phyloP scores from a whole-genome alignment of 2,329 filamentous ascomycete genomes.

The Fusarium solani-melongenae region DNA sequence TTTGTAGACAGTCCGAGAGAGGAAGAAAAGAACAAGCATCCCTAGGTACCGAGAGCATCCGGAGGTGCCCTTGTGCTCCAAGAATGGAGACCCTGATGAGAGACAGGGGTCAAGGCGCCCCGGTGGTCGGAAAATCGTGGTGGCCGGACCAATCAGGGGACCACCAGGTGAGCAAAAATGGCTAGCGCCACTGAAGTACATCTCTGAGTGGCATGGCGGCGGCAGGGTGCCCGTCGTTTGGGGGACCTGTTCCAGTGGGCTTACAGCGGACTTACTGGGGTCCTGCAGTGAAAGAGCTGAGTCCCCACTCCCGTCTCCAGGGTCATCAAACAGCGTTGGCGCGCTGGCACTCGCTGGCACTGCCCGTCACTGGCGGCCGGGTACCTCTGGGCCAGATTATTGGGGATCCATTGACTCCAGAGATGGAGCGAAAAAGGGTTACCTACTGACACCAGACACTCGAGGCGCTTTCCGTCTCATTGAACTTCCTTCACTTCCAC shows the following conservation, averaged over 20 bases:
- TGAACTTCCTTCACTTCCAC: conserved; percentile 35
- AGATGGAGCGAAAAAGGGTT: conserved; percentile 40
- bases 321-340: conserved; percentile 21
- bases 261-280: conserved; percentile 18
- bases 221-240: not conserved
- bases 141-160: conserved; percentile 43
- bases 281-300: conserved; percentile 3
- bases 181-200: conserved; percentile 26
- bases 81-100: not conserved
- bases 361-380: conserved; percentile 2
- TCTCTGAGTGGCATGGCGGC: conserved; percentile 31
- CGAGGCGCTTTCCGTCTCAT: conserved; percentile 43
- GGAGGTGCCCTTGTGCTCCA: conserved; percentile 35
- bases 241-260: conserved; percentile 4
- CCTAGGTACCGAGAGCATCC: conserved; percentile 31
- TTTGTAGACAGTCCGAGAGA: not conserved
- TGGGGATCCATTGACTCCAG: conserved; percentile 19
- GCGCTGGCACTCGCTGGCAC: conserved; percentile 18
- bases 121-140: conserved; percentile 46
- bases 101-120: conserved; percentile 28
- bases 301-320: not conserved
- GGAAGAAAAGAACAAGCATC: conserved; percentile 13
- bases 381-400: not conserved
- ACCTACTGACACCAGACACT: conserved; percentile 19
- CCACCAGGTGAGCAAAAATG: conserved; percentile 34